Conservation (phyloP, 768 basidiomycete genomes). For the Lentinula detonsa region DNA sequence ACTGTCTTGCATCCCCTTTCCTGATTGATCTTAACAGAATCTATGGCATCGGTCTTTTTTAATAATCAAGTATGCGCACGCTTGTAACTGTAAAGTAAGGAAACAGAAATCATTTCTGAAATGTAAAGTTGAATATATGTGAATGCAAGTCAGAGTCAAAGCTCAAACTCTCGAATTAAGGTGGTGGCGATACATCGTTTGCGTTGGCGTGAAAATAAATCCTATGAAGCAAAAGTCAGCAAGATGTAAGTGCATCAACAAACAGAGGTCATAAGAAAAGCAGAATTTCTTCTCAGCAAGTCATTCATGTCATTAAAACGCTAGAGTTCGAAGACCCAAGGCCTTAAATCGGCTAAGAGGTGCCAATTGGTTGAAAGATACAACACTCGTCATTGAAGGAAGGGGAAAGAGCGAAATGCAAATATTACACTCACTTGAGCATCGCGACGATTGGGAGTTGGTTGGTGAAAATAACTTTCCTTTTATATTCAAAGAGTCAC, state of each 20-base stretch:
- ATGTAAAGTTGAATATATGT: neutral
- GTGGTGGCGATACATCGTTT: no score
- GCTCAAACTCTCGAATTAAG: no score
- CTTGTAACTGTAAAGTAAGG: slow-evolving; percentile 3
- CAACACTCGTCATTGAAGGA: slow-evolving; percentile 77
- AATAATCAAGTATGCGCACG: neutral
- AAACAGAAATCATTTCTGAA: neutral
- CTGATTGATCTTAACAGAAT: slow-evolving; percentile 4
- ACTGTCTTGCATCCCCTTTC: neutral
- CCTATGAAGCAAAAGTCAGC: no score
- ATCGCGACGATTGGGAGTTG: no score
- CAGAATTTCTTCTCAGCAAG: slow-evolving; percentile 53
- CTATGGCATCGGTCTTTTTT: neutral
- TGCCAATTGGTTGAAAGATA: slow-evolving; percentile 61
- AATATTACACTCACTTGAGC: neutral
- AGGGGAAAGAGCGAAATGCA: slow-evolving; percentile 5
- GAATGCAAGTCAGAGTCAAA: neutral
- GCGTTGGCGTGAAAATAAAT: no score
- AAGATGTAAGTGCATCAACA: no score
- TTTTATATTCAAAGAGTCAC: neutral
- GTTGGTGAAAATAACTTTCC: no score
- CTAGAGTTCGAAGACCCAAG: slow-evolving; percentile 24
- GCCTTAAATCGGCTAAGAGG: slow-evolving; percentile 72
- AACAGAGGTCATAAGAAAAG: no score
- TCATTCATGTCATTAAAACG: slow-evolving; percentile 70